Conservation (phyloP, 2,329 filamentous ascomycete genomes). For the Dryadomyces sulphureus region DNA sequence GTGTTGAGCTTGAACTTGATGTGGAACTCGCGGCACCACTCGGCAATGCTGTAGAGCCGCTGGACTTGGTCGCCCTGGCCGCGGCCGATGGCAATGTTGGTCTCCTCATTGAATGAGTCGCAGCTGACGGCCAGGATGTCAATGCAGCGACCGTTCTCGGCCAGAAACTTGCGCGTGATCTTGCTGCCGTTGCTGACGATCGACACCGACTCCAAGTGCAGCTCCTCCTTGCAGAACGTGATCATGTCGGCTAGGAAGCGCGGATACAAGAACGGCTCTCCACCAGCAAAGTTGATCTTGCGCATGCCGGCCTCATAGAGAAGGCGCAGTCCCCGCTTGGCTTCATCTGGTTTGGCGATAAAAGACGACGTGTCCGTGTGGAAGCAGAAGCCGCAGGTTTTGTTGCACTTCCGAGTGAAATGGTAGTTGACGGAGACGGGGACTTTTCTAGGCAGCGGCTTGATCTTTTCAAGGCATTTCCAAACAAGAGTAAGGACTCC, state of each 20-base stretch:
- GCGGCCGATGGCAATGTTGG: not conserved
- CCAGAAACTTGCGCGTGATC: not conserved
- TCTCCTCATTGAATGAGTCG: not conserved
- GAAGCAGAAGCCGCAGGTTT: not conserved
- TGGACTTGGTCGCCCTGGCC: not conserved
- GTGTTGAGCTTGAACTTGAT: conserved; percentile 3
- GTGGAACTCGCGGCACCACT: not conserved
- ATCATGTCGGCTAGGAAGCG: not conserved
- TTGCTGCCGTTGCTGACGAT: not conserved
- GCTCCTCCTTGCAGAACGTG: not conserved
- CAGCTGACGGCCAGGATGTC: conserved; percentile 1
- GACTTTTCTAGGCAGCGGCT: not conserved
- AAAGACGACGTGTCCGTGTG: not conserved
- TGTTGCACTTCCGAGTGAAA: not conserved
- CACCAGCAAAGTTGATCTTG: conserved; percentile 1
- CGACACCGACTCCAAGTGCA: not conserved
- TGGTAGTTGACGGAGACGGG: conserved; percentile 1
- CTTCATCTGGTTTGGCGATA: not conserved
- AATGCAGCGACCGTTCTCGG: not conserved
- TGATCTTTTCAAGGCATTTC: too few species aligned
- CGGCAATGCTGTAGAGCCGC: not conserved
- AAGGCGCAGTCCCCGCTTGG: not conserved
- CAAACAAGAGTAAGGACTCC: too few species aligned
- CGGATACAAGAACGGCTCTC: not conserved
- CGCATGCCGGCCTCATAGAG: not conserved